Base-by-base conservation (phyloP, 2,329 filamentous ascomycete genomes). In the Trichoderma brevicompactum region DNA sequence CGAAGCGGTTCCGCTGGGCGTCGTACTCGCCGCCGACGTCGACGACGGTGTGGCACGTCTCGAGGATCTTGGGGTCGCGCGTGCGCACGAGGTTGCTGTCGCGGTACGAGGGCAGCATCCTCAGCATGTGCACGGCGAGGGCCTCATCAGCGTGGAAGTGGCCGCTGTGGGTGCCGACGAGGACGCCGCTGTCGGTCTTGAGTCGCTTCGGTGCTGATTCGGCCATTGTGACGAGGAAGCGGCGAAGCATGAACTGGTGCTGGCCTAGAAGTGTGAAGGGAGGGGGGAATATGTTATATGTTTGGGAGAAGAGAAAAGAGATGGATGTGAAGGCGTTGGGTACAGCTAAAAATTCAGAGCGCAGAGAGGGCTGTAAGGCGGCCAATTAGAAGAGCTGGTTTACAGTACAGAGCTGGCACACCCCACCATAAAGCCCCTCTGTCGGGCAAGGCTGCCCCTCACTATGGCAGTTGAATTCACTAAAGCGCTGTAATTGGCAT, bases 61-160 rank as follows among this genome's bases (percentile, higher is more conserved):
- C 85, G 44, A 99, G 89, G 38, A 89, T 77, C 32, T 87, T 85
- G 17, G 92, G 88, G 78, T 99, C 93, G 73, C 95, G 91, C 54
- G 94, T 97, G 72, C 95, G 93, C 58, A 97, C 83, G 49, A 99
- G 89, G 49, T 83, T 77, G 32, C 92, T 89, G 71, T 85, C 80
- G 64, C 83, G 78, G 82, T 98, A 99, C 66, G 89, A 81, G 23
- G 95, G 94, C 17, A 98, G 90, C 65, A 91, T 86, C 70, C 93
- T 92, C 71, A 99, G 91, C 84, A 99, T 92, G 83, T 96, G 93
- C 69, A 99, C 94, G 66, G 95, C 95, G 49, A 99, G 88, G 67
- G 95, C 94, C 82, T 99, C 95, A 79, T 99, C 95, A 77, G 95
- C 95, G 82, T 99, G 95, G 85, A 99, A 99, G 83, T 97, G 93